Evolutionary conservation across 768 basidiomycete species (phyloP).

Genomic region (Pleurotus salmoneostramineus): DNA sequence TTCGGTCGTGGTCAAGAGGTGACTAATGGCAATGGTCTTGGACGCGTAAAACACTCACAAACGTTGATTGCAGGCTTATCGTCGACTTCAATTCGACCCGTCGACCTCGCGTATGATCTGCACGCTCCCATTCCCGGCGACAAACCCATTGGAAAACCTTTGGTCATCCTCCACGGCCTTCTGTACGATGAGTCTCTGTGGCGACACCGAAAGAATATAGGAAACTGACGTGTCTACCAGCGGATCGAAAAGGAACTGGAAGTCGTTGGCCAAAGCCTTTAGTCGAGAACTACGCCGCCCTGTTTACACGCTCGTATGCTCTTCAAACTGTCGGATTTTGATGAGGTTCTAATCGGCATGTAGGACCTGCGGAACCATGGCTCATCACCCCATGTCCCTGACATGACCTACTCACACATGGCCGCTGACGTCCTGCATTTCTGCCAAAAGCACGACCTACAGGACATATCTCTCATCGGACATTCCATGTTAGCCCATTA

Average conservation of each 20-base stretch:
- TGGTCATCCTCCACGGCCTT: constrained; percentile 62
- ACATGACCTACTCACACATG: constrained; percentile 78
- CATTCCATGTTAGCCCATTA: constrained; percentile 76
- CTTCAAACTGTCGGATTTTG: neutral
- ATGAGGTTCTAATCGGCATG: neutral
- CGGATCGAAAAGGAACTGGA: constrained; percentile 90
- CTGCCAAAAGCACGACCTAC: constrained; percentile 46
- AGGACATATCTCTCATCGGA: constrained; percentile 71
- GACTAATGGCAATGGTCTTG: neutral
- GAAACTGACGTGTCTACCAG: constrained; percentile 31
- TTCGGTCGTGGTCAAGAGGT: too few species aligned
- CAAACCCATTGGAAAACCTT: constrained; percentile 32
- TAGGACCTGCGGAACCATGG: constrained; percentile 93
- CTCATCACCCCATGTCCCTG: constrained; percentile 65
- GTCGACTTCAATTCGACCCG: neutral
- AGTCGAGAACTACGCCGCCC: constrained; percentile 58
- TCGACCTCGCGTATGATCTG: constrained; percentile 14
- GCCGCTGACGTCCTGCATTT: constrained; percentile 75
- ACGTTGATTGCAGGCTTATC: neutral
- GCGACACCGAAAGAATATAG: neutral
- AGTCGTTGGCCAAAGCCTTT: constrained; percentile 74
- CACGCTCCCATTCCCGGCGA: constrained; percentile 14
- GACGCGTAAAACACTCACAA: neutral
- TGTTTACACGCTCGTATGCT: constrained; percentile 69
- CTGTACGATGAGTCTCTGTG: constrained; percentile 37